Conservation (phyloP, 176 grass and related monocot genomes). For the Bromus sterilis region DNA sequence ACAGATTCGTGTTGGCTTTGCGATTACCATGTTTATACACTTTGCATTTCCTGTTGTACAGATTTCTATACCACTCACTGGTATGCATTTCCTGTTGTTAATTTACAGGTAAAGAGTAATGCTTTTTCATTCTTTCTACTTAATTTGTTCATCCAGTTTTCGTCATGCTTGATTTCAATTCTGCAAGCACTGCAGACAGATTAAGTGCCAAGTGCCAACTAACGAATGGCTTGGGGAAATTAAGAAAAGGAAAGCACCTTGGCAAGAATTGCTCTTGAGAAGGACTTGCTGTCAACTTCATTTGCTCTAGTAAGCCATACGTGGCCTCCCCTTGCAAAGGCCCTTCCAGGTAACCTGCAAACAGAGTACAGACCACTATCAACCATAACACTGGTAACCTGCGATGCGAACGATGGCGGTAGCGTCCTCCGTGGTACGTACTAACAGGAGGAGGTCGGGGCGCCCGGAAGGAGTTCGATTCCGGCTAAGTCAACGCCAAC, state of each 20-base stretch:
- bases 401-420: no score
- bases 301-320: conserved; percentile 81
- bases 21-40: neutral
- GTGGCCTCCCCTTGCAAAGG: conserved; percentile 48
- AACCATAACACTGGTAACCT: no score
- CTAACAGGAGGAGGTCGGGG: no score
- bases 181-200: neutral
- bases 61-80: neutral
- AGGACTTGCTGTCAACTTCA: conserved; percentile 73
- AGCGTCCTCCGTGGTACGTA: no score
- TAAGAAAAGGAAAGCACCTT: conserved; percentile 39
- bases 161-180: neutral
- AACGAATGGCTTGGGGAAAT: neutral
- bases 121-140: neutral
- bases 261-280: conserved; percentile 85
- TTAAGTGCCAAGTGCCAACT: neutral
- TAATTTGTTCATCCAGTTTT: neutral
- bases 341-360: conserved; percentile 69
- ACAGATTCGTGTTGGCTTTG: neutral
- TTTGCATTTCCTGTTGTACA: no score
- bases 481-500: no score
- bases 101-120: neutral
- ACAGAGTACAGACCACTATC: neutral
- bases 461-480: no score
- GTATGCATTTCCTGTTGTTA: neutral